These are phyloP conservation scores for Thymus quinquecostatus DNA, from an alignment of 257 asterid genomes.

Conservation along the genomic window DNA sequence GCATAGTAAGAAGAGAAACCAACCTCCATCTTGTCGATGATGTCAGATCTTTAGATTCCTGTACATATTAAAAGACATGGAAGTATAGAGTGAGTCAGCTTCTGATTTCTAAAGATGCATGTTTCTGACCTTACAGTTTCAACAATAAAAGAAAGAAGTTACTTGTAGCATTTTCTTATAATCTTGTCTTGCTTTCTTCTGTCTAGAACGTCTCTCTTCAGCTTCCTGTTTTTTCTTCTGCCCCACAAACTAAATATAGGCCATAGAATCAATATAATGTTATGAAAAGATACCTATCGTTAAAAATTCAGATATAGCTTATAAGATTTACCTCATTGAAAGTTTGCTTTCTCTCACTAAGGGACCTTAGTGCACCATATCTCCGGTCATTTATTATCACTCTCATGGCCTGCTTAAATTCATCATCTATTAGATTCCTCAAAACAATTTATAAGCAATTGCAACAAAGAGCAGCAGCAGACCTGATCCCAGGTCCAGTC, in stretches of 20 bases:
- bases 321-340: conserved; percentile 74
- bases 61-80: conserved; percentile 31
- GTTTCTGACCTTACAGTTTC: conserved; percentile 14
- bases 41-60: conserved; percentile 84
- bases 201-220: conserved; percentile 82
- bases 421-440: conserved; percentile 29
- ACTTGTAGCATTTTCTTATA: conserved; percentile 89
- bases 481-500: conserved; percentile 99
- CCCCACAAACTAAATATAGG: conserved; percentile 66
- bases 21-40: conserved; percentile 88
- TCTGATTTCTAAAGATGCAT: conserved; percentile 4
- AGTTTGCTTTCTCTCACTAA: conserved; percentile 89
- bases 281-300: conserved; percentile 13
- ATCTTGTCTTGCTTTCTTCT: conserved; percentile 81
- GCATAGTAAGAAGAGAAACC: conserved; percentile 30
- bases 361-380: conserved; percentile 80
- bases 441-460: conserved; percentile 23
- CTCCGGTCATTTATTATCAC: conserved; percentile 81
- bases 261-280: conserved; percentile 21
- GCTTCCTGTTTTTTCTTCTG: conserved; percentile 85
- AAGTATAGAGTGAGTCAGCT: conserved; percentile 2
- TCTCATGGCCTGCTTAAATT: conserved; percentile 76
- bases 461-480: conserved; percentile 25
- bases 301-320: conserved; percentile 33
- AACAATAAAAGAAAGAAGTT: conserved; percentile 33